phyloP scores from a whole-genome alignment of 2,329 filamentous ascomycete species.

The Lachnellula subtilissima region DNA sequence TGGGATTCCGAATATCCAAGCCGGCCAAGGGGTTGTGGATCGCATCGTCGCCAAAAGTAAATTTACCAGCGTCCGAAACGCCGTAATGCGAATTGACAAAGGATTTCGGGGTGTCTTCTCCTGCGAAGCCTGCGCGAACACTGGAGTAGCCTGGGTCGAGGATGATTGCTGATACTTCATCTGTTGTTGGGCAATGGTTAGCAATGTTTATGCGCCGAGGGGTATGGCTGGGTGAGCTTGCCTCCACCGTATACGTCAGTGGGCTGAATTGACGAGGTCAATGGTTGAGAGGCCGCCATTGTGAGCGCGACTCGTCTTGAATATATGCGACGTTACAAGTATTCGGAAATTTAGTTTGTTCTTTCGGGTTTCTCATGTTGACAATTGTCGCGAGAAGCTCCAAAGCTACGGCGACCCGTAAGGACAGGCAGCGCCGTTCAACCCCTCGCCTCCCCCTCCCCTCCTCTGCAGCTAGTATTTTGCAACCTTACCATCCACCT shows the following conservation, averaged over 20 bases:
- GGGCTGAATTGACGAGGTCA: conserved; percentile 52
- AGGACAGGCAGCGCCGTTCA: background rate
- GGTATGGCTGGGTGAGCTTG: conserved; percentile 30
- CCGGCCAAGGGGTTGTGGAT: conserved; percentile 71
- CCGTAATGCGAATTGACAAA: conserved; percentile 90
- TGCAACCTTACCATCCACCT: too few species aligned
- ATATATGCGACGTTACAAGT: background rate
- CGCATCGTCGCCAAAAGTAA: conserved; percentile 84
- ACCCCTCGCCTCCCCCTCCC: background rate
- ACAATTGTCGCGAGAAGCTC: background rate
- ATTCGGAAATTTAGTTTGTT: background rate
- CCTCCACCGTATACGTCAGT: conserved; percentile 62
- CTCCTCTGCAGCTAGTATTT: too few species aligned
- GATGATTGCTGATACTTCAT: conserved; percentile 95
- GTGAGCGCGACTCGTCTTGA: background rate
- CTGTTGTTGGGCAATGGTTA: conserved; percentile 42
- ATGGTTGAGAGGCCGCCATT: conserved; percentile 51
- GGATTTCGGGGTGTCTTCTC: conserved; percentile 94
- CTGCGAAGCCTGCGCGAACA: conserved; percentile 91
- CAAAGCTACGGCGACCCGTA: background rate
- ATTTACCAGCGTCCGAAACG: conserved; percentile 45
- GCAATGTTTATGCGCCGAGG: conserved; percentile 1
- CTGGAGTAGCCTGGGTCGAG: conserved; percentile 91
- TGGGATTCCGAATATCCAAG: conserved; percentile 87
- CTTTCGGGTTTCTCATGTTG: background rate